phyloP scores from a whole-genome alignment of 768 basidiomycete species.

The Epithele typhae region DNA sequence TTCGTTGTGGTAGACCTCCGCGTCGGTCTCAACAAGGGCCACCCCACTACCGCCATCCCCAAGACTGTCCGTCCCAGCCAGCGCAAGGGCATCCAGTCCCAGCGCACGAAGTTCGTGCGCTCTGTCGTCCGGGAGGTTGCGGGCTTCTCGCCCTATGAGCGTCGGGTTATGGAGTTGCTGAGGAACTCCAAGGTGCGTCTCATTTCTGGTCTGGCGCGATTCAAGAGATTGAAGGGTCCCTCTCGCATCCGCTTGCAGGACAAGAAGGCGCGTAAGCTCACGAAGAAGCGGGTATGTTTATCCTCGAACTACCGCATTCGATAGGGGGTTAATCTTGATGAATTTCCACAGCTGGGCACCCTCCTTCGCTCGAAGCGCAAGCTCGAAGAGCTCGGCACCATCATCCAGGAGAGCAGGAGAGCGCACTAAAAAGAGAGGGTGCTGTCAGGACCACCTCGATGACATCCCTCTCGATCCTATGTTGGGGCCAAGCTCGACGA shows the following conservation, averaged over 20 bases:
- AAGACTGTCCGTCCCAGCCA: conserved; percentile 76
- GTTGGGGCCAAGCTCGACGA: conserved; percentile 9
- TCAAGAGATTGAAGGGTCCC: not conserved
- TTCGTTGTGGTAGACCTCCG: conserved; percentile 63
- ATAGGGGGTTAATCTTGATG: not conserved
- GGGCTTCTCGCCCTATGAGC: conserved; percentile 96
- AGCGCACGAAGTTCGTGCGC: conserved; percentile 92
- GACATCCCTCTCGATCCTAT: conserved; percentile 6
- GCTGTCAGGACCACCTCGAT: conserved; percentile 1
- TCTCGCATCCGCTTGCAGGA: conserved; percentile 52
- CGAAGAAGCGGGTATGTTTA: conserved; percentile 91
- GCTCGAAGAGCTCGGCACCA: conserved; percentile 87
- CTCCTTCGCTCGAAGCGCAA: conserved; percentile 97
- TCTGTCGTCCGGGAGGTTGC: conserved; percentile 94
- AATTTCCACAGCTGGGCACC: conserved; percentile 78
- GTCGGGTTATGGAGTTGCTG: conserved; percentile 95
- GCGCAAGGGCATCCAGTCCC: conserved; percentile 87
- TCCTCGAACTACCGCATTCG: not conserved
- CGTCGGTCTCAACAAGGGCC: conserved; percentile 82
- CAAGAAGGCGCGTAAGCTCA: conserved; percentile 98
- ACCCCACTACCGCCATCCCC: conserved; percentile 81
- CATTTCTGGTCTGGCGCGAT: conserved; percentile 7
- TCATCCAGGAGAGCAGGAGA: conserved; percentile 93
- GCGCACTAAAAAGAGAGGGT: conserved; percentile 35
- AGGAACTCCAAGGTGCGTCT: conserved; percentile 89